Percentiles rank a stretch among this genome's conserved stretches.
These are phyloP conservation scores for Auricularia cornea DNA, from an alignment of 768 basidiomycete species.

Conservation along the genomic window DNA sequence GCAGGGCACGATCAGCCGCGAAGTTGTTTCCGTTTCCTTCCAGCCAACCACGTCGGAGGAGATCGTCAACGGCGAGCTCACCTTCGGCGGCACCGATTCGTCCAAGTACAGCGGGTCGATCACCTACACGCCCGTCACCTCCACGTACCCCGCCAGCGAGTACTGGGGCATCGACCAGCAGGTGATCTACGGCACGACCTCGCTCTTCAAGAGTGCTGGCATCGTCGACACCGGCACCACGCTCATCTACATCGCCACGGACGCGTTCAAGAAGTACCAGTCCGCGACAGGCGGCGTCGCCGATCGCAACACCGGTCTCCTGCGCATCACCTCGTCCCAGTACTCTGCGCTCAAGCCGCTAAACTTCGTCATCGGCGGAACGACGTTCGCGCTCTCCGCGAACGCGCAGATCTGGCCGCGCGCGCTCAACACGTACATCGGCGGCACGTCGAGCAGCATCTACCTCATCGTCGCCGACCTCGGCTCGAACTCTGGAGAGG, in stretches of 20 bases:
- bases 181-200: constrained; percentile 29
- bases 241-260: constrained; percentile 14
- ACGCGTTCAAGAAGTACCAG: constrained; percentile 50
- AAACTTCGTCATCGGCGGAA: constrained; percentile 46
- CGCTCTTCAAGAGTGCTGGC: constrained; percentile 31
- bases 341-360: constrained; percentile 41
- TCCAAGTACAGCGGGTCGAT: constrained; percentile 33
- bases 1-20: constrained; percentile 36
- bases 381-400: constrained; percentile 45
- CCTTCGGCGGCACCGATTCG: constrained; percentile 44
- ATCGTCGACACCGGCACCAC: constrained; percentile 51
- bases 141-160: constrained; percentile 36
- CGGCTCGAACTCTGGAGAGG: constrained; percentile 30
- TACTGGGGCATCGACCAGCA: constrained; percentile 41
- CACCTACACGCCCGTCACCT: constrained; percentile 33
- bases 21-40: constrained; percentile 46
- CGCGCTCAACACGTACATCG: constrained; percentile 45
- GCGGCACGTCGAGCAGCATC: constrained; percentile 42
- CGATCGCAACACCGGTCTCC: constrained; percentile 47
- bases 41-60: constrained; percentile 33
- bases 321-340: constrained; percentile 43
- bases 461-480: constrained; percentile 35
- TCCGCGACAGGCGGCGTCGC: constrained; percentile 42
- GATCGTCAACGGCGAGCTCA: constrained; percentile 43
- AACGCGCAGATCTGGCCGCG: constrained; percentile 70